Evolutionary conservation across 192 early-diverging fungal species (phyloP).

Genomic region (Irineochytrium annulatum): DNA sequence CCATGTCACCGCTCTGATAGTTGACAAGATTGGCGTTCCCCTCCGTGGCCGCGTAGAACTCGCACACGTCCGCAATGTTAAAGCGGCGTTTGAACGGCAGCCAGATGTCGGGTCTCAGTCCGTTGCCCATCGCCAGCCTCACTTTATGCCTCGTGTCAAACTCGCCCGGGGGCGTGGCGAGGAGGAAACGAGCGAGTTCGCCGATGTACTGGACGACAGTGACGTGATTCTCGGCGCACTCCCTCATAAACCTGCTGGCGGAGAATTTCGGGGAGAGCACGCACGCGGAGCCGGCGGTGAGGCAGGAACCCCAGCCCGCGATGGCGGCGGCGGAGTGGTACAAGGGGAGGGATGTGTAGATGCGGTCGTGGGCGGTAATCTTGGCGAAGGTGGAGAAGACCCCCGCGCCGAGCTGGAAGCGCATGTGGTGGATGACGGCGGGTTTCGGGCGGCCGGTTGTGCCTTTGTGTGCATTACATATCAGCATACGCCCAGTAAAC

Average conservation of each 20-base stretch:
- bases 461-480: too few relatives aligned
- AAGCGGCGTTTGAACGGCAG: conserved; percentile 57
- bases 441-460: conserved; percentile 58
- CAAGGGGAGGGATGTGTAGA: conserved; percentile 58
- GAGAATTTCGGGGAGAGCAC: conserved; percentile 56
- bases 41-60: conserved; percentile 68
- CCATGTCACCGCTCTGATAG: conserved; percentile 18
- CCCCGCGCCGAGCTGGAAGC: conserved; percentile 17
- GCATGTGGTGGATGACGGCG: conserved; percentile 46
- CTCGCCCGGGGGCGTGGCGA: conserved; percentile 50
- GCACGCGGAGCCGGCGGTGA: conserved; percentile 38
- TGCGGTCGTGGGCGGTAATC: conserved; percentile 29
- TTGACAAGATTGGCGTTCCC: conserved; percentile 44
- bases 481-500: background rate
- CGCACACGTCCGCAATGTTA: conserved; percentile 52
- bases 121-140: conserved; percentile 61
- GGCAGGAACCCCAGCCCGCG: conserved; percentile 13
- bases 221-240: conserved; percentile 19
- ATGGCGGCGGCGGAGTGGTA: conserved; percentile 61
- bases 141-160: conserved; percentile 48
- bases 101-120: conserved; percentile 69
- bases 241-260: conserved; percentile 24
- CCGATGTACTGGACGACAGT: conserved; percentile 29
- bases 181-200: conserved; percentile 64
- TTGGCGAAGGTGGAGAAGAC: conserved; percentile 27